Conservation (phyloP, 140 eudicot genomes). For the Oenanthe javanica region DNA sequence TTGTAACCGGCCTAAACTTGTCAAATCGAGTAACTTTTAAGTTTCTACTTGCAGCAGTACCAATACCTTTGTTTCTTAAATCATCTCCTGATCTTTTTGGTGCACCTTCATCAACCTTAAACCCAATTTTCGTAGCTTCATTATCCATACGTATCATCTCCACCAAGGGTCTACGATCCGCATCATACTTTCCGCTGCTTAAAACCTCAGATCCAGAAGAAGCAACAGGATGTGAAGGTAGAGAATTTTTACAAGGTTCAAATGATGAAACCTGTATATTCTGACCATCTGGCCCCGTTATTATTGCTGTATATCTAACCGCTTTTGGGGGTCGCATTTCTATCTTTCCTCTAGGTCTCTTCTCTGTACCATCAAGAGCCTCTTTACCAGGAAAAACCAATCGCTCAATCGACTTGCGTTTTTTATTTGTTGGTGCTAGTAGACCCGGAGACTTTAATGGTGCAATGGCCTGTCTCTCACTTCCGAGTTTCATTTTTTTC, state of each 20-base stretch:
- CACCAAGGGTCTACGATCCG: neutral
- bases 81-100: neutral
- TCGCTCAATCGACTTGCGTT: too few species aligned
- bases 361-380: neutral
- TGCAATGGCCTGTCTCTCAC: neutral
- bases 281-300: neutral
- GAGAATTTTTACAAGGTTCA: neutral
- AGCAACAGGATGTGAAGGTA: neutral
- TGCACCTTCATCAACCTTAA: neutral
- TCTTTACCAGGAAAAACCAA: neutral
- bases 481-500: neutral
- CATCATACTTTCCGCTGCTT: neutral
- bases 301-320: neutral
- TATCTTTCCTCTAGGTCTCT: neutral
- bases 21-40: neutral
- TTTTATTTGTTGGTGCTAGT: neutral
- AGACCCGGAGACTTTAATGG: neutral
- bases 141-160: neutral
- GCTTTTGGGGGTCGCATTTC: conserved; percentile 3
- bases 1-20: neutral
- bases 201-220: neutral
- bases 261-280: conserved; percentile 2
- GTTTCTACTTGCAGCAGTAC: neutral
- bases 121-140: neutral
- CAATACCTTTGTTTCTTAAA: neutral